Evolutionary conservation across 768 basidiomycete species (phyloP).

Genomic region (Panaeolus papilionaceus): DNA sequence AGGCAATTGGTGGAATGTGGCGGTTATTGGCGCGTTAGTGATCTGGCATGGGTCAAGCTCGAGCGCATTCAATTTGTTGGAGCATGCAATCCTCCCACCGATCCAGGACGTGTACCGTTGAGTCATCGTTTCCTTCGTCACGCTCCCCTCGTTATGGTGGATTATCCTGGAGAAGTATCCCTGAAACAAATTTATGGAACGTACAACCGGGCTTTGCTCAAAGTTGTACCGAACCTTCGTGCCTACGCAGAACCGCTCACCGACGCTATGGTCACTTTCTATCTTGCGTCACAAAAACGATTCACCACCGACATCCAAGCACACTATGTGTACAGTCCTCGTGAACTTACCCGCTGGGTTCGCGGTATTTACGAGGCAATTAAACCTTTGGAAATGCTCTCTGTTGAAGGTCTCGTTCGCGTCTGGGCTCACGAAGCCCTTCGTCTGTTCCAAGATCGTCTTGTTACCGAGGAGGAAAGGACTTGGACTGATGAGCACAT

Average conservation of each 20-base stretch:
- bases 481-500: conserved; percentile 95
- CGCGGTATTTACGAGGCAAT: conserved; percentile 98
- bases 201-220: conserved; percentile 94
- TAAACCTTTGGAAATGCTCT: conserved; percentile 89
- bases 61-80: conserved; percentile 99
- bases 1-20: conserved; percentile 95
- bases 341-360: conserved; percentile 97
- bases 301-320: conserved; percentile 99
- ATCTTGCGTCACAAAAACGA: conserved; percentile 89
- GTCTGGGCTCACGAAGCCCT: conserved; percentile 98
- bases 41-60: conserved; percentile 97
- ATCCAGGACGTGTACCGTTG: conserved; percentile 98
- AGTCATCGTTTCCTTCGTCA: conserved; percentile 97
- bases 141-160: conserved; percentile 97
- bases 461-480: conserved; percentile 92
- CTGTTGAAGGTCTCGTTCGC: conserved; percentile 93
- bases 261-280: conserved; percentile 96
- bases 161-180: conserved; percentile 97
- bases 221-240: conserved; percentile 92
- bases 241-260: conserved; percentile 95
- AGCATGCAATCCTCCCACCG: conserved; percentile 98
- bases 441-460: conserved; percentile 96
- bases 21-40: conserved; percentile 93
- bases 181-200: conserved; percentile 99
- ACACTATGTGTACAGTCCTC: conserved; percentile 98